Conservation (phyloP, 2,329 filamentous ascomycete species). For the Colletotrichum sojae region DNA sequence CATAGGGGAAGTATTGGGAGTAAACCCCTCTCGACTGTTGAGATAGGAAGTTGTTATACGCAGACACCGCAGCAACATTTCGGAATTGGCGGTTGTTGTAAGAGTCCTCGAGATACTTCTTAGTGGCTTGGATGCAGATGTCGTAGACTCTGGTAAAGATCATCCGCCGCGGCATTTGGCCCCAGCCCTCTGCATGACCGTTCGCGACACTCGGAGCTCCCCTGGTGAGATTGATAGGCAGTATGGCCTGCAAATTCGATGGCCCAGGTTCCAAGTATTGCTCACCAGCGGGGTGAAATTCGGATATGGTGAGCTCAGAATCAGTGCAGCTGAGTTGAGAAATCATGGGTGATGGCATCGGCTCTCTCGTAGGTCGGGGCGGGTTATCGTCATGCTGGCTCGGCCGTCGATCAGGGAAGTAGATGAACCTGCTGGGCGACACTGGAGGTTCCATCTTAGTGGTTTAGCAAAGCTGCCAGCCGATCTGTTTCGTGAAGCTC, state of each 20-base stretch:
- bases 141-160: constrained; percentile 38
- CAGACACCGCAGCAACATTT: neutral
- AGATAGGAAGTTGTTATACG: neutral
- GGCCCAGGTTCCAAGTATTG: neutral
- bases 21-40: neutral
- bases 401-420: constrained; percentile 11
- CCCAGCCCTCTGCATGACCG: neutral
- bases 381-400: neutral
- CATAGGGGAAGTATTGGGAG: constrained; percentile 9
- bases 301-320: no score
- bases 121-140: constrained; percentile 44
- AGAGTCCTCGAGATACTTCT: constrained; percentile 43
- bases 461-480: neutral
- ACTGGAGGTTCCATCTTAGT: neutral
- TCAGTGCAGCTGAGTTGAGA: no score
- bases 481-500: neutral
- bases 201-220: neutral
- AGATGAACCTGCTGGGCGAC: constrained; percentile 36
- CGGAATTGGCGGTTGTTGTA: constrained; percentile 43
- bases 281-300: neutral
- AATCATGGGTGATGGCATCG: neutral
- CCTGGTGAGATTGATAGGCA: neutral
- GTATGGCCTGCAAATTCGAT: neutral
- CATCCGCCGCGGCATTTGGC: neutral
- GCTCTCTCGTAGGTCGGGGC: neutral